Evolutionary conservation across 495 filamentous ascomycete species (phyloP).

Genomic region (Talaromyces liani): DNA sequence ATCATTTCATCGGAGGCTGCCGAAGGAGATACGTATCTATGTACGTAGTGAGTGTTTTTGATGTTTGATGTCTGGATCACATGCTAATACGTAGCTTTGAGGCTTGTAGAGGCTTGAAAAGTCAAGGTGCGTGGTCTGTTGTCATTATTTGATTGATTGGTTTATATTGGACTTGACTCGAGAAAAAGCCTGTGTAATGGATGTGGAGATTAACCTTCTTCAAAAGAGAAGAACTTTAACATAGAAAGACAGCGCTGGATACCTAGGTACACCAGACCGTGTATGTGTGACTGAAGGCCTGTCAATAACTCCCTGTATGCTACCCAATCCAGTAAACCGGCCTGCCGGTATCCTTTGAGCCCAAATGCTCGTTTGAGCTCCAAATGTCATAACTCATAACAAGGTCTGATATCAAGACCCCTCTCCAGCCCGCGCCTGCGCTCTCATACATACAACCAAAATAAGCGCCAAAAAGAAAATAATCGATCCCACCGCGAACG

Average conservation of each 20-base stretch:
- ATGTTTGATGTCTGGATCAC: neutral
- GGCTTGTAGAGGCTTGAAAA: neutral
- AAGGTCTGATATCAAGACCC: neutral
- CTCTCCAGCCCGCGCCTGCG: neutral
- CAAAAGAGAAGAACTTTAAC: neutral
- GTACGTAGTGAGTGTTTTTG: neutral
- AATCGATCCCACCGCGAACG: conserved; percentile 10
- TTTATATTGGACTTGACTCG: neutral
- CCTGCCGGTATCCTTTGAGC: neutral
- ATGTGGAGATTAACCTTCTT: neutral
- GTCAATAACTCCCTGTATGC: neutral
- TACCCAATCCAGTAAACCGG: neutral
- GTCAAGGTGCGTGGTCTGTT: neutral
- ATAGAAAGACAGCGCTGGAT: too few species aligned
- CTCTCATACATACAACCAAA: neutral
- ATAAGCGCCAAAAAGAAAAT: neutral
- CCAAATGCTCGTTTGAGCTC: too few species aligned
- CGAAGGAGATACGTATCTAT: neutral
- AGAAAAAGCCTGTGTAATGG: neutral
- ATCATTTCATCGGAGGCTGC: neutral
- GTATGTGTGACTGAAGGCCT: neutral
- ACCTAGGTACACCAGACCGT: too few species aligned
- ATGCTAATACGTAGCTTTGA: neutral
- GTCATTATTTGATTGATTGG: neutral
- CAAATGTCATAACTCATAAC: neutral